These are phyloP conservation scores for Nakazawaea laoshanensis DNA, from an alignment of 805 yeast species.

Conservation along the genomic window DNA sequence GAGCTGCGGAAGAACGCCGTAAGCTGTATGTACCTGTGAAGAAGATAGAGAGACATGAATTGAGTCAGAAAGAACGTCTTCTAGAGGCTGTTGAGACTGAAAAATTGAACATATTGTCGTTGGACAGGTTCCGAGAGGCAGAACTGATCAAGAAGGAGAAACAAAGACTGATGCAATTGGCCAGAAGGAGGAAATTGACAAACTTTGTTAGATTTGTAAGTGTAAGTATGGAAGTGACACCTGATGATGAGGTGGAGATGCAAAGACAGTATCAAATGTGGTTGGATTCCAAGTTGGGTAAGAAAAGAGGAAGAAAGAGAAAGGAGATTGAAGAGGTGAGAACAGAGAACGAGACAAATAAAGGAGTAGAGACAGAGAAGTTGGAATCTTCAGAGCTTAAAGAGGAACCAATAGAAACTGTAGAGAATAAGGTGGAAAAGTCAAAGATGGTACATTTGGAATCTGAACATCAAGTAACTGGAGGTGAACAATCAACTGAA, in stretches of 20 bases:
- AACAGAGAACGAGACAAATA: neutral
- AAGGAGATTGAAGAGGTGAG: slow-evolving; percentile 12
- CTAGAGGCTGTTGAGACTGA: slow-evolving; percentile 89
- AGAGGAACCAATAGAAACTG: neutral
- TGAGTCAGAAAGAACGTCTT: slow-evolving; percentile 65
- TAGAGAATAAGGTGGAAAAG: neutral
- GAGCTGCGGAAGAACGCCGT: slow-evolving; percentile 57
- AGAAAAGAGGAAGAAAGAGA: slow-evolving; percentile 31
- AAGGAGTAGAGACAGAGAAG: neutral
- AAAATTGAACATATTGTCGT: slow-evolving; percentile 59
- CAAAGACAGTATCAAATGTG: slow-evolving; percentile 33
- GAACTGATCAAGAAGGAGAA: slow-evolving; percentile 73
- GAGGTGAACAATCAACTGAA: too few relatives aligned
- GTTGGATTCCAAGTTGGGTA: slow-evolving; percentile 14
- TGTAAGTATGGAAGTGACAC: slow-evolving; percentile 43
- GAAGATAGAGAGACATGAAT: slow-evolving; percentile 29
- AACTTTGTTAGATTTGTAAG: slow-evolving; percentile 50
- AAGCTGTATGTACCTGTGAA: slow-evolving; percentile 14
- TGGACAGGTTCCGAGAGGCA: slow-evolving; percentile 74
- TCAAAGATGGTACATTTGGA: too few relatives aligned
- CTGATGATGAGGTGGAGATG: slow-evolving; percentile 52
- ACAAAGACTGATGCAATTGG: slow-evolving; percentile 65
- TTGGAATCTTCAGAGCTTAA: neutral
- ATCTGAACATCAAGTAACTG: too few relatives aligned
- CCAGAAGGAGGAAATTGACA: slow-evolving; percentile 51